A percentile compares a stretch with the other conserved stretches of the same genome.
phyloP scores from a whole-genome alignment of 345 rosid genomes.

The Citrus sp. region DNA sequence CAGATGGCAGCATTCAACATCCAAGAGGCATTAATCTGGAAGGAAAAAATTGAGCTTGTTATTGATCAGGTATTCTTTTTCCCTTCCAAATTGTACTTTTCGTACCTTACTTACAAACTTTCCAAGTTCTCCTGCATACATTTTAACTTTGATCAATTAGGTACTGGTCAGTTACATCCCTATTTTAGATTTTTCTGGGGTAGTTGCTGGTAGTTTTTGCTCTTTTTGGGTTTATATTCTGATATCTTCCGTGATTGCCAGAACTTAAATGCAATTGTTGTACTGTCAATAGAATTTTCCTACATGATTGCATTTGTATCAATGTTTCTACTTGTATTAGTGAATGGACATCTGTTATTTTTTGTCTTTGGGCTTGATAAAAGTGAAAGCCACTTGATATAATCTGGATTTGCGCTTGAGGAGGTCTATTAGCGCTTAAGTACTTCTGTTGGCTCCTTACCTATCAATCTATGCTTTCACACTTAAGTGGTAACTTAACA shows the following conservation, averaged over 20 bases:
- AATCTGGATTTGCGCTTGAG: not conserved
- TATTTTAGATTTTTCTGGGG: not conserved
- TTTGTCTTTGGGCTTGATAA: not conserved
- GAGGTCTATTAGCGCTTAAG: not conserved
- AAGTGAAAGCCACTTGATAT: not conserved
- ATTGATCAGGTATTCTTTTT: constrained; percentile 79
- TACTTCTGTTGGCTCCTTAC: not conserved
- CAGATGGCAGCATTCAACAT: constrained; percentile 99
- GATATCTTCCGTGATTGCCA: not conserved
- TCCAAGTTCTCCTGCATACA: not conserved
- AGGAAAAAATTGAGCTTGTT: constrained; percentile 82
- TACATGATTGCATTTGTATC: not conserved
- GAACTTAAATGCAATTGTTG: not conserved
- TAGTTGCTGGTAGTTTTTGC: not conserved
- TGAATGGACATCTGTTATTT: not conserved
- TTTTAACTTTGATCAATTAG: not conserved
- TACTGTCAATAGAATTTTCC: not conserved
- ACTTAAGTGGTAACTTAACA: not conserved
- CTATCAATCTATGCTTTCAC: not conserved
- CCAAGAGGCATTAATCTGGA: constrained; percentile 91
- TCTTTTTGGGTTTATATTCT: not conserved
- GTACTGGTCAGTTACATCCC: not conserved
- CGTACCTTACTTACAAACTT: not conserved
- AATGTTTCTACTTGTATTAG: not conserved
- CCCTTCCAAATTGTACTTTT: not conserved